These are phyloP conservation scores for Sclerotinia nivalis DNA, from an alignment of 2,329 filamentous ascomycete genomes.

Conservation along the genomic window DNA sequence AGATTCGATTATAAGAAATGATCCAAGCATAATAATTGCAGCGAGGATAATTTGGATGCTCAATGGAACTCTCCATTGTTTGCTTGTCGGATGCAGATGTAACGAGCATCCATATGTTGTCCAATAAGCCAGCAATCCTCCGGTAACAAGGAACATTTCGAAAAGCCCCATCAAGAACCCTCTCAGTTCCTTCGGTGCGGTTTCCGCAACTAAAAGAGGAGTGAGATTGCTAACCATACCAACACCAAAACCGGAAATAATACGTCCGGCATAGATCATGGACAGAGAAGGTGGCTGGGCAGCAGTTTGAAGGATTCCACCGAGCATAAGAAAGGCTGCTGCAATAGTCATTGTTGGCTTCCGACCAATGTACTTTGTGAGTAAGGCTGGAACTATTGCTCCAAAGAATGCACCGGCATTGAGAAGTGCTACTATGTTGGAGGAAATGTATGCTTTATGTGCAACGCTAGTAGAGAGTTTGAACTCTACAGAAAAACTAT, in stretches of 20 bases:
- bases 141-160: conserved; percentile 49
- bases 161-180: conserved; percentile 48
- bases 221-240: conserved; percentile 47
- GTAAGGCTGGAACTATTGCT: conserved; percentile 51
- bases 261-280: conserved; percentile 30
- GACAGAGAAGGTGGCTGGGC: conserved; percentile 25
- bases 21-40: conserved; percentile 61
- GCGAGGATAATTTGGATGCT: conserved; percentile 48
- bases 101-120: conserved; percentile 46
- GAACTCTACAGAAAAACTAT: conserved; percentile 16
- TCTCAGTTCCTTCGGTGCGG: conserved; percentile 53
- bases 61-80: conserved; percentile 56
- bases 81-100: conserved; percentile 42
- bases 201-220: conserved; percentile 50
- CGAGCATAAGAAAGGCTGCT: conserved; percentile 44
- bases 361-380: conserved; percentile 49
- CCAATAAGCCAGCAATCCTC: conserved; percentile 44
- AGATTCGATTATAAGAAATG: conserved; percentile 49
- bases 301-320: conserved; percentile 29
- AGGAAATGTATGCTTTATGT: conserved; percentile 27
- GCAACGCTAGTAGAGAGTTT: conserved; percentile 25
- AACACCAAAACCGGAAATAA: conserved; percentile 39
- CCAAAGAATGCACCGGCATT: conserved; percentile 54
- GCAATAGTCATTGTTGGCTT: conserved; percentile 49
- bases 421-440: conserved; percentile 51